Conservation (phyloP, 1,139 yeast genomes). For the Saccharomyces hybrid region DNA sequence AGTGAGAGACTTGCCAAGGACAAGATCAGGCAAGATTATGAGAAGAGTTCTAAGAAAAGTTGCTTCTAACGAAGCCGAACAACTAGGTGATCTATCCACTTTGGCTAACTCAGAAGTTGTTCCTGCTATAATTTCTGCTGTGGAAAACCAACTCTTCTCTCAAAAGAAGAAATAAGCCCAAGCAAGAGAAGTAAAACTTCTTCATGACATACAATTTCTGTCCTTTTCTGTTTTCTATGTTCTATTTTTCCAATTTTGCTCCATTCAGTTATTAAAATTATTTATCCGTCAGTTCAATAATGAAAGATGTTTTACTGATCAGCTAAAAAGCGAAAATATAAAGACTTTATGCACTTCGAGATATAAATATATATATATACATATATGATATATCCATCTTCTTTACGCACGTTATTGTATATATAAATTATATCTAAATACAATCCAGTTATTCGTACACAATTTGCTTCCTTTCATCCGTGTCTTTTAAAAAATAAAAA, state of each 20-base stretch:
- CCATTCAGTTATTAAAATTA: background rate
- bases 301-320: background rate
- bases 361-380: background rate
- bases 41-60: constrained; percentile 94
- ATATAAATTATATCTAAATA: background rate
- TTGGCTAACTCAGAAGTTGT: constrained; percentile 84
- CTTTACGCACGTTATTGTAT: background rate
- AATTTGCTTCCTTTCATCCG: background rate
- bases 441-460: background rate
- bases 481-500: background rate
- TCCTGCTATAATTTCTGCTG: constrained; percentile 54
- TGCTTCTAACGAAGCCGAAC: constrained; percentile 82
- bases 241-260: background rate
- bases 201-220: background rate
- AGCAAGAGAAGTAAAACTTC: background rate
- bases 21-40: constrained; percentile 97
- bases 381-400: background rate
- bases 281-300: background rate
- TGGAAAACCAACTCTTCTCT: constrained; percentile 30
- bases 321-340: background rate
- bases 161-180: constrained; percentile 8
- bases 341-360: background rate
- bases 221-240: background rate
- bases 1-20: constrained; percentile 90
- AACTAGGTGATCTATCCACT: constrained; percentile 88